Evolutionary conservation across 176 grass and related monocot genomes (phyloP), one percentile per base, ranked within the genome.

Genomic region (Carex littledalei): DNA sequence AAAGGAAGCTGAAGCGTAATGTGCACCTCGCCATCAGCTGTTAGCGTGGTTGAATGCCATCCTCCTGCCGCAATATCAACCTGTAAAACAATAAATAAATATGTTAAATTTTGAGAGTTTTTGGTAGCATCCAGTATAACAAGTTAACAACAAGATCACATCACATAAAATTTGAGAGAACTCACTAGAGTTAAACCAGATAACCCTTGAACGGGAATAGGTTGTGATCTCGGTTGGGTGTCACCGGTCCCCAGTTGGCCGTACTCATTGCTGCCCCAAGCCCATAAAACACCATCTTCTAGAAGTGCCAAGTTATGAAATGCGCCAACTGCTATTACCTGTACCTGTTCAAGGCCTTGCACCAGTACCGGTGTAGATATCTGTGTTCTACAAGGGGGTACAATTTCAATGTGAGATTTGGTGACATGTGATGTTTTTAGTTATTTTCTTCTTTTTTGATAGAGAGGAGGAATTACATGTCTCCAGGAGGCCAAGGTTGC

Each of bases 251-350:
- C 95, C 64, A 98, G 87, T 65, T 98, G 96, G 41, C 96, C 96
- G 70, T 98, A 98, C 67, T 98, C 96, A 82, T 98, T 98, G 77
- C 87, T 98, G 63, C 96, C 96, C 96, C 96, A 98, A 15, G 93
- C 96, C 96, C 93, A 99, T 87, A 99, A 92, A 52, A 80, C 84
- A 68, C 96, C 93, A 78, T 95, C 88, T 26, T 92, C 85, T 84
- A 91, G 60, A 12, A 99, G 85, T 63, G 96, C 96, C 80, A 99
- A 92, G 86, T 99, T 99, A 86, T 99, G 96, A 84, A 99, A 99
- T 89, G 96, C 96, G 62, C 96, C 96, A 72, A 99, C 96, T n/a
- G 96, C 93, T 86, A 95, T 99, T 85, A 89, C 59, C 65, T 54
- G 85, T 84, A 99, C 93, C 56, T 34, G 88, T 80, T 99, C 87